Evolutionary conservation across 306 rosid genomes (phyloP).

Genomic region (Quillaja saponaria): DNA sequence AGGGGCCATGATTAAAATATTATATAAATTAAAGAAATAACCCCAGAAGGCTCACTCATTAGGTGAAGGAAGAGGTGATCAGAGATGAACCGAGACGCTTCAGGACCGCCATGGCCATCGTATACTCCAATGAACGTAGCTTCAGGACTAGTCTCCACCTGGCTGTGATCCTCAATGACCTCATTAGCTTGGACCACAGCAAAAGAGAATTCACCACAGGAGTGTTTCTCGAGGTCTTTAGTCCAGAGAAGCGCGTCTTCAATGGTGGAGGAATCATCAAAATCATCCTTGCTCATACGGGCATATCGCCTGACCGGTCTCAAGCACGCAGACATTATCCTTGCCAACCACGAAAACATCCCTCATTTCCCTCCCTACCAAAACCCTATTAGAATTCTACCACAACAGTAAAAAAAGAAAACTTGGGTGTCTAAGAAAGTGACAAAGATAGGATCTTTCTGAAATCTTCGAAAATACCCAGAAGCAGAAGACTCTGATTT

Average conservation of each 20-base stretch:
- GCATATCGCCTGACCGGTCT: constrained; percentile 80
- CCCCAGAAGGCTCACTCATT: constrained; percentile 50
- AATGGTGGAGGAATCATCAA: constrained; percentile 40
- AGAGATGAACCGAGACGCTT: constrained; percentile 60
- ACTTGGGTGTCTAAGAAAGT: neutral
- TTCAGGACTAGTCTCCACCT: constrained; percentile 70
- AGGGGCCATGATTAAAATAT: constrained; percentile 4
- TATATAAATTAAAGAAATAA: neutral
- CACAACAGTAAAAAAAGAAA: neutral
- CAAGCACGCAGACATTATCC: constrained; percentile 79
- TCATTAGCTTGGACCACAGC: constrained; percentile 87
- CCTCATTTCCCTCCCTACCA: constrained; percentile 80
- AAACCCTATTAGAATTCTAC: constrained; percentile 26
- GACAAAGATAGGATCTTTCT: constrained; percentile 2
- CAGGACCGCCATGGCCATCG: constrained; percentile 90
- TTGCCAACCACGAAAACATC: constrained; percentile 98
- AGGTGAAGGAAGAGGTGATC: constrained; percentile 63
- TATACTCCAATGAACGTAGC: constrained; percentile 81
- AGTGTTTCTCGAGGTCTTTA: constrained; percentile 66
- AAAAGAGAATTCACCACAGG: constrained; percentile 70
- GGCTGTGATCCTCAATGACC: constrained; percentile 75
- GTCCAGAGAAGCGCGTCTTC: constrained; percentile 70
- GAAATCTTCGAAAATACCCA: constrained; percentile 14
- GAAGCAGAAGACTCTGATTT: constrained; percentile 1
- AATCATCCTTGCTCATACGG: constrained; percentile 80